A percentile compares a stretch with the other conserved stretches of the same genome.
phyloP scores from a whole-genome alignment of 495 filamentous ascomycete genomes.

The Annulohypoxylon stygium region DNA sequence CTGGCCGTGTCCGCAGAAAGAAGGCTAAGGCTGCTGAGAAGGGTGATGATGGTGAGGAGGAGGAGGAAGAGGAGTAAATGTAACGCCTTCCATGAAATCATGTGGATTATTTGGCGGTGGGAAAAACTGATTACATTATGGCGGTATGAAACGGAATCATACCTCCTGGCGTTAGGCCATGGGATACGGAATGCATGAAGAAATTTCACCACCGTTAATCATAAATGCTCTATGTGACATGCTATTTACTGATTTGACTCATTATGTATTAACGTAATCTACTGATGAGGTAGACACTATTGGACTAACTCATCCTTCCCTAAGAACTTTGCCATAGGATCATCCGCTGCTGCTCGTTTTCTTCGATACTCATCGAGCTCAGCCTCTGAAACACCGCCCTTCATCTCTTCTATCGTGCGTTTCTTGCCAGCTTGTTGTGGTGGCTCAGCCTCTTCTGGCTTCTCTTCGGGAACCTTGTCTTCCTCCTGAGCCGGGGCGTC shows the following conservation, averaged over 20 bases:
- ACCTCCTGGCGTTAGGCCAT: constrained; percentile 55
- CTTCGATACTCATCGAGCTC: constrained; percentile 86
- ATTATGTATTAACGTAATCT: constrained; percentile 8
- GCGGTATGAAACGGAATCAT: constrained; percentile 44
- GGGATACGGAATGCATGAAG: constrained; percentile 56
- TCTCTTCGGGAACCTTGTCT: constrained; percentile 40
- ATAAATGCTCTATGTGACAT: constrained; percentile 35
- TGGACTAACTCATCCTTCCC: constrained; percentile 53
- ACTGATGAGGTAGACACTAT: constrained; percentile 25
- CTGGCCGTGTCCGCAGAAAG: constrained; percentile 97
- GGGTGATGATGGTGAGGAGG: constrained; percentile 85
- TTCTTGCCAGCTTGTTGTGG: constrained; percentile 64
- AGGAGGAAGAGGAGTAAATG: constrained; percentile 87
- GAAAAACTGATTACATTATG: constrained; percentile 57
- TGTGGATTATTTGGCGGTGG: constrained; percentile 55
- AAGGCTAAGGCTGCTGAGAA: constrained; percentile 96
- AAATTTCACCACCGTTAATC: constrained; percentile 48
- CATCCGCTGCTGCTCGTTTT: constrained; percentile 75
- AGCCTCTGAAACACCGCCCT: constrained; percentile 80
- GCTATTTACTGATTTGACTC: constrained; percentile 20
- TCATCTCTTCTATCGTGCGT: constrained; percentile 79
- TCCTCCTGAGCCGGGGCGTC: constrained; percentile 43
- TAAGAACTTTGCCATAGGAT: constrained; percentile 87
- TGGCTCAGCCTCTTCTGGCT: constrained; percentile 50
- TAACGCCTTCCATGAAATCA: constrained; percentile 44